Evolutionary conservation across 768 basidiomycete species (phyloP).

Genomic region (Coprinellus micaceus): DNA sequence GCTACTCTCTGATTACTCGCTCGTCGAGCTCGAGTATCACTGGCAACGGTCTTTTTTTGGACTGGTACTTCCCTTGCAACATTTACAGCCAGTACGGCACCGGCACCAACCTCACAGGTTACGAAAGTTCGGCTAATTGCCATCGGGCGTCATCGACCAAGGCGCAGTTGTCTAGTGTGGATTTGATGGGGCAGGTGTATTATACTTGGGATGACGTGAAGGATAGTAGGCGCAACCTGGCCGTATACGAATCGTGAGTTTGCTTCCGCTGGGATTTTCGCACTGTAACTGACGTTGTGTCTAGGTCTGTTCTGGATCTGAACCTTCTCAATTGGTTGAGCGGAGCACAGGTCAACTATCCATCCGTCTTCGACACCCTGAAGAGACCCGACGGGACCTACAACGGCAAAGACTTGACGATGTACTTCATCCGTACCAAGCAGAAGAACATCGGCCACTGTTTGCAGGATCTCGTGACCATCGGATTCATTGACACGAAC

Average conservation of each 20-base stretch:
- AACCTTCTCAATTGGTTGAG: constrained; percentile 83
- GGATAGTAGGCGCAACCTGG: constrained; percentile 69
- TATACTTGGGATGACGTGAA: constrained; percentile 88
- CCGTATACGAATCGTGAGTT: constrained; percentile 90
- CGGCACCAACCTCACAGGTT: constrained; percentile 64
- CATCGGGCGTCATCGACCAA: constrained; percentile 61
- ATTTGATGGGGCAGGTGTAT: constrained; percentile 80
- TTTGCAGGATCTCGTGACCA: constrained; percentile 77
- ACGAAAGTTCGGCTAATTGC: constrained; percentile 64
- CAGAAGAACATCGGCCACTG: constrained; percentile 72
- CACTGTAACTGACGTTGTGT: not conserved
- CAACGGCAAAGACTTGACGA: constrained; percentile 84
- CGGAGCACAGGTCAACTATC: constrained; percentile 75
- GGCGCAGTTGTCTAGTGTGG: constrained; percentile 43
- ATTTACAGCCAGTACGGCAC: constrained; percentile 71
- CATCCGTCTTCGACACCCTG: constrained; percentile 76
- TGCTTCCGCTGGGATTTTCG: constrained; percentile 1
- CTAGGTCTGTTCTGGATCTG: constrained; percentile 85
- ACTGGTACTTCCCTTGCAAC: constrained; percentile 99
- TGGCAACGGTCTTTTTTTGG: constrained; percentile 54
- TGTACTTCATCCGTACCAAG: constrained; percentile 71
- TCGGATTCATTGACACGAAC: constrained; percentile 93
- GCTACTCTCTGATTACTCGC: constrained; percentile 71
- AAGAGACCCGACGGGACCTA: constrained; percentile 66
- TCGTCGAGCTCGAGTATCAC: constrained; percentile 69